phyloP scores from a whole-genome alignment of 129 eudicot genomes.

The Flaveria ramosissima region DNA sequence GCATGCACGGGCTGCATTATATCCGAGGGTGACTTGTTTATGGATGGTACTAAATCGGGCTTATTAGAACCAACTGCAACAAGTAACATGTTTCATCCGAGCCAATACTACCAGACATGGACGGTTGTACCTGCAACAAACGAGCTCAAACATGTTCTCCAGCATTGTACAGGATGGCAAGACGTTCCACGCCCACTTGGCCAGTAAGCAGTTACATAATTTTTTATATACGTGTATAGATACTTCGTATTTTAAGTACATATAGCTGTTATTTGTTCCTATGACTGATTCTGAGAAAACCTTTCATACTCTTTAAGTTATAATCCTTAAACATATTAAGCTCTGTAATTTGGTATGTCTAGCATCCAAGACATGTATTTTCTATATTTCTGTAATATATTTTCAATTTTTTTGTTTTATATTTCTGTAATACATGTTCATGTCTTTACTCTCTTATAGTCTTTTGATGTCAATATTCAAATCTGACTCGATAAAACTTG shows the following conservation, averaged over 20 bases:
- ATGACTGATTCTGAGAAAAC: neutral
- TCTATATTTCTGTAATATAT: neutral
- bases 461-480: neutral
- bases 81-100: constrained; percentile 53
- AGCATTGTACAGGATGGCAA: constrained; percentile 79
- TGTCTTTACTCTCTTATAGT: neutral
- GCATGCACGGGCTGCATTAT: constrained; percentile 62
- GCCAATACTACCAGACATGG: constrained; percentile 61
- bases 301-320: neutral
- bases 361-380: constrained; percentile 6
- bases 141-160: constrained; percentile 57
- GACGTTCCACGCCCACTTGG: constrained; percentile 47
- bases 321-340: neutral
- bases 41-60: constrained; percentile 55
- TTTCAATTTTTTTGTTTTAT: neutral
- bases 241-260: neutral
- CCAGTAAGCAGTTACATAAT: constrained; percentile 2
- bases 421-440: neutral
- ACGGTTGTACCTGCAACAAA: constrained; percentile 61
- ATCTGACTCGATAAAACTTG: neutral
- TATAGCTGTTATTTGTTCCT: neutral
- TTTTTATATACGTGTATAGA: neutral
- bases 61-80: constrained; percentile 24
- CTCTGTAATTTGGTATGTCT: neutral
- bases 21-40: constrained; percentile 80